A percentile compares a stretch with the other conserved stretches of the same genome.
These are phyloP conservation scores for Termitomyces sp. DNA, from an alignment of 768 basidiomycete species.

Conservation along the genomic window DNA sequence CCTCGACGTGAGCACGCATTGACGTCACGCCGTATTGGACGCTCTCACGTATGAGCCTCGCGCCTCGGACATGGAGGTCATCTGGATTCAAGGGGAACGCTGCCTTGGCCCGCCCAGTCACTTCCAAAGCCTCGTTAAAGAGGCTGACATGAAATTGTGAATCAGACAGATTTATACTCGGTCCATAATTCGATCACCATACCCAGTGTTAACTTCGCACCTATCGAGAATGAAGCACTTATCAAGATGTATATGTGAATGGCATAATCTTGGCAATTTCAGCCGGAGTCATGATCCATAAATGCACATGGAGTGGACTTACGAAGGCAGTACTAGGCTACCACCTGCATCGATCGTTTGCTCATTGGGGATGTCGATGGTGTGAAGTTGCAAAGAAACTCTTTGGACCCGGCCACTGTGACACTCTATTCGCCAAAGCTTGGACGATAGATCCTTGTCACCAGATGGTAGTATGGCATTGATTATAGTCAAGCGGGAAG, in stretches of 20 bases:
- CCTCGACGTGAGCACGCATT: slow-evolving; percentile 67
- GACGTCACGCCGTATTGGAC: slow-evolving; percentile 57
- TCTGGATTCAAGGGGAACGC: slow-evolving; percentile 34
- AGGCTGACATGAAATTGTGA: slow-evolving; percentile 27
- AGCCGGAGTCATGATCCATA: slow-evolving; percentile 6
- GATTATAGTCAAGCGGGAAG: slow-evolving; percentile 8
- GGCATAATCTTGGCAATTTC: slow-evolving; percentile 36
- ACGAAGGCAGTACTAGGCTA: slow-evolving; percentile 32
- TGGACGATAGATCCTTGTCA: slow-evolving; percentile 18
- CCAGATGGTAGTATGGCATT: slow-evolving; percentile 26
- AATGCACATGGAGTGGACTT: slow-evolving; percentile 11
- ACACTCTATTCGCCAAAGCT: slow-evolving; percentile 27
- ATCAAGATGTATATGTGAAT: slow-evolving; percentile 64
- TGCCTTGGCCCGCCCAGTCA: slow-evolving; percentile 48
- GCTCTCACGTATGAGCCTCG: slow-evolving; percentile 49
- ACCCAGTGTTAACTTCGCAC: slow-evolving; percentile 52
- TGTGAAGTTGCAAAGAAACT: slow-evolving; percentile 13
- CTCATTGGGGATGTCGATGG: neutral
- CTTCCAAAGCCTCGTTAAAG: slow-evolving; percentile 48
- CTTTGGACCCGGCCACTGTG: slow-evolving; percentile 19
- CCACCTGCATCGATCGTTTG: slow-evolving; percentile 21
- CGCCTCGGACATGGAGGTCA: slow-evolving; percentile 48
- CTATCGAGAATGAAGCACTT: slow-evolving; percentile 61
- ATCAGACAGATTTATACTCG: neutral
- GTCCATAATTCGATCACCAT: slow-evolving; percentile 12